Evolutionary conservation across 306 rosid genomes (phyloP).

Genomic region (Trifolium repens): DNA sequence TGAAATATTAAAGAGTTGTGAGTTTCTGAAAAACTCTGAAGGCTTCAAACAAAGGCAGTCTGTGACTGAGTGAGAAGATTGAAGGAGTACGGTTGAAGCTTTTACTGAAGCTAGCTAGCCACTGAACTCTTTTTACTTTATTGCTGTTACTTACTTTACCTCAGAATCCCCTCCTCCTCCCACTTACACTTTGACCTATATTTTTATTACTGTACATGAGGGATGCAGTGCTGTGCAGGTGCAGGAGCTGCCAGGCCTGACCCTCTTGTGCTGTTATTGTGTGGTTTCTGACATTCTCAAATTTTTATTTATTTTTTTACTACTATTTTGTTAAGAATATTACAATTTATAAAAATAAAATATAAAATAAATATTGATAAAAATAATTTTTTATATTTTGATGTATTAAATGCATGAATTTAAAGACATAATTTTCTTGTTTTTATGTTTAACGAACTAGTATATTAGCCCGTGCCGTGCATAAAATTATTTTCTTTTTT

Average conservation of each 20-base stretch:
- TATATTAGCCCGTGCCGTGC: no score
- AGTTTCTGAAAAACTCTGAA: background rate
- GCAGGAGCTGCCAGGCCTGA: slow-evolving; percentile 16
- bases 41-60: background rate
- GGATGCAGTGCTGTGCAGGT: slow-evolving; percentile 26
- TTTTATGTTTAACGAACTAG: no score
- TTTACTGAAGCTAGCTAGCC: slow-evolving; percentile 51
- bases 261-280: background rate
- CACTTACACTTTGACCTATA: slow-evolving; percentile 63
- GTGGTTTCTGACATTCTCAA: slow-evolving; percentile 13
- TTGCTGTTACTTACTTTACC: slow-evolving; percentile 67
- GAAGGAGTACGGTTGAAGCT: slow-evolving; percentile 61
- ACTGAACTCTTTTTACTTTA: slow-evolving; percentile 70
- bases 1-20: background rate
- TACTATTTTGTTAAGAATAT: no score
- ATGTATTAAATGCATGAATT: no score
- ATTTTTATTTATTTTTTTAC: background rate
- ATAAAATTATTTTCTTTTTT: no score
- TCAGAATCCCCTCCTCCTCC: slow-evolving; percentile 23
- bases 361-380: no score
- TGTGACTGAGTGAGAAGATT: slow-evolving; percentile 34
- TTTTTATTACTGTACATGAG: slow-evolving; percentile 32
- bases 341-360: no score
- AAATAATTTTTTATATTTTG: no score
- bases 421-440: no score